Evolutionary conservation across 805 yeast genomes (phyloP).

Genomic region (Yamadazyma insecticola): DNA sequence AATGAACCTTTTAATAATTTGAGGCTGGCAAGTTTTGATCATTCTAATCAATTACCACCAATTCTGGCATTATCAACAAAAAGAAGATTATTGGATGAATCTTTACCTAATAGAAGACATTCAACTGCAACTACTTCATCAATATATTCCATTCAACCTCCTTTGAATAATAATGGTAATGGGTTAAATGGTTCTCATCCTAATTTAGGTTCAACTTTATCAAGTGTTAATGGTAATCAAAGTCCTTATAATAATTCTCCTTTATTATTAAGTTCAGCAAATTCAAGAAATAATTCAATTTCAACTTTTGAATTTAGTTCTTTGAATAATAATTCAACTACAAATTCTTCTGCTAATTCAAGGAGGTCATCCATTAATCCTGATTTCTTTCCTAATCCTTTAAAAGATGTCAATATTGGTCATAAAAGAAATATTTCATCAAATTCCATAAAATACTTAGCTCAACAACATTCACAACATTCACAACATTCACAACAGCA

Average conservation of each 20-base stretch:
- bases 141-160: slow-evolving; percentile 4
- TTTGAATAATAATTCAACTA: slow-evolving; percentile 17
- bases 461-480: slow-evolving; percentile 1
- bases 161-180: slow-evolving; percentile 3
- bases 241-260: slow-evolving; percentile 18
- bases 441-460: slow-evolving; percentile 14
- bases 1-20: slow-evolving; percentile 2
- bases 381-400: slow-evolving; percentile 40
- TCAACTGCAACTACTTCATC: slow-evolving; percentile 19
- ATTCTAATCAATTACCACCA: slow-evolving; percentile 17
- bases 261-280: slow-evolving; percentile 23
- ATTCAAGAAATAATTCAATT: slow-evolving; percentile 38
- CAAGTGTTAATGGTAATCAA: slow-evolving; percentile 6
- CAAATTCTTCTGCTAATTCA: slow-evolving; percentile 23
- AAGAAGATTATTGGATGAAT: slow-evolving; percentile 24
- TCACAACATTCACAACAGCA: not conserved
- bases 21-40: slow-evolving; percentile 24
- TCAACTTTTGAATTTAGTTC: slow-evolving; percentile 25
- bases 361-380: slow-evolving; percentile 42
- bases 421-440: slow-evolving; percentile 27
- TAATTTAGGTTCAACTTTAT: slow-evolving; percentile 10
- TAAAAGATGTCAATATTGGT: slow-evolving; percentile 14
- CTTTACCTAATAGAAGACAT: slow-evolving; percentile 18
- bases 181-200: slow-evolving; percentile 16
- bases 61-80: slow-evolving; percentile 17